A percentile compares a stretch with the other conserved stretches of the same genome.
phyloP scores from a whole-genome alignment of 164 flowering plant species.

The Cinnamomum chago region DNA sequence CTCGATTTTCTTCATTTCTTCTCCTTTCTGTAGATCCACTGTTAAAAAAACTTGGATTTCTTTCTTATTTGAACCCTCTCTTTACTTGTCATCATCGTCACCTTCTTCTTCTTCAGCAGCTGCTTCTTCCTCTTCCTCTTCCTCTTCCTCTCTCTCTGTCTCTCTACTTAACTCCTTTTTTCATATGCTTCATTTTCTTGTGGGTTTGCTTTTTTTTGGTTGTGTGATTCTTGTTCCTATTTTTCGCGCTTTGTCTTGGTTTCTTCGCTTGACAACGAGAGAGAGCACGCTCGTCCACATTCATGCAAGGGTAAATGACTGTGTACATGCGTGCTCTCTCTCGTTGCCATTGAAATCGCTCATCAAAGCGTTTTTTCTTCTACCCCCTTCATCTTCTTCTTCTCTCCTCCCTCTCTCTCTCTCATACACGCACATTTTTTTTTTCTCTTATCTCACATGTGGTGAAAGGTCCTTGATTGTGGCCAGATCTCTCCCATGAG shows the following conservation, averaged over 20 bases:
- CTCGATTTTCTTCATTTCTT: too few species aligned
- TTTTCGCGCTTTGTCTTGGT: not conserved
- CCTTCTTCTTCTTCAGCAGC: too few species aligned
- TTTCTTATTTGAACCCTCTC: too few species aligned
- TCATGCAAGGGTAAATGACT: slow-evolving; percentile 10
- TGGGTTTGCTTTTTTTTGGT: not conserved
- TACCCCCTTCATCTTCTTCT: not conserved
- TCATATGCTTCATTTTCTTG: not conserved
- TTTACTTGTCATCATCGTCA: too few species aligned
- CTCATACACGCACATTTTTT: too few species aligned
- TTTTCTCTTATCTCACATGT: too few species aligned
- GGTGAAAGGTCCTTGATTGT: too few species aligned
- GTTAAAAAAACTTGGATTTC: too few species aligned
- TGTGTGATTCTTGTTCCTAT: not conserved
- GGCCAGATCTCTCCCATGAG: too few species aligned
- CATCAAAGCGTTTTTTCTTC: not conserved
- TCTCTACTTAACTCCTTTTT: not conserved
- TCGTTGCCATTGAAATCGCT: slow-evolving; percentile 12
- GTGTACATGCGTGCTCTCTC: slow-evolving; percentile 16
- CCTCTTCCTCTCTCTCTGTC: not conserved
- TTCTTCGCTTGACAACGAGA: slow-evolving; percentile 12
- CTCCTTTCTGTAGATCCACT: too few species aligned
- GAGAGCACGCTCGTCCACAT: slow-evolving; percentile 17
- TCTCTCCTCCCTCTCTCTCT: not conserved
- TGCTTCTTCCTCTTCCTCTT: not conserved